These are phyloP conservation scores for Grosmannia huntii DNA, from an alignment of 2,329 filamentous ascomycete genomes.

Conservation along the genomic window DNA sequence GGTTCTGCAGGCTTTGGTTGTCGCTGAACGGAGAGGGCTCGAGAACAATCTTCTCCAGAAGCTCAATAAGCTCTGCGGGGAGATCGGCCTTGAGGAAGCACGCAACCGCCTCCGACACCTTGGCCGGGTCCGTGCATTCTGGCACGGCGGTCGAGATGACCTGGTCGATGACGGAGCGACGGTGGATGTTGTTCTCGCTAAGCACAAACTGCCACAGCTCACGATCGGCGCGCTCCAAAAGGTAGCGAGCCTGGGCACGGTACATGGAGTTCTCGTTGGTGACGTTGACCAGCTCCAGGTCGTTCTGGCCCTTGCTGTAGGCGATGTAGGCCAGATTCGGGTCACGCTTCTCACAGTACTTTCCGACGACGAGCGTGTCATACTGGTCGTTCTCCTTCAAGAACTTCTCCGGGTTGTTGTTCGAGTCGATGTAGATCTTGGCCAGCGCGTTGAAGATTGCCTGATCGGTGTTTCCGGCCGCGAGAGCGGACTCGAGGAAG, in stretches of 20 bases:
- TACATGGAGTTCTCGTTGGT: conserved; percentile 99
- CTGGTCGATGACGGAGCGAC: conserved; percentile 87
- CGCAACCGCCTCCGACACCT: conserved; percentile 88
- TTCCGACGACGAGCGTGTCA: conserved; percentile 81
- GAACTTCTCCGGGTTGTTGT: conserved; percentile 97
- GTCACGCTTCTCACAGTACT: conserved; percentile 98
- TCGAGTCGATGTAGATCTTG: conserved; percentile 98
- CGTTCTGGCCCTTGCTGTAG: conserved; percentile 93
- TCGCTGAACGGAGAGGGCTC: conserved; percentile 98
- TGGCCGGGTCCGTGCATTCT: conserved; percentile 82
- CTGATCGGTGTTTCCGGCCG: conserved; percentile 85
- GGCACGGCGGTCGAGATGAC: conserved; percentile 92
- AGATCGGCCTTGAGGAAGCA: conserved; percentile 86
- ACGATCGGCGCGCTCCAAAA: conserved; percentile 75
- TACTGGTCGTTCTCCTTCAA: conserved; percentile 96
- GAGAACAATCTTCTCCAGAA: conserved; percentile 98
- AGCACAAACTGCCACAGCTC: conserved; percentile 95
- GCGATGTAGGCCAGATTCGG: conserved; percentile 91
- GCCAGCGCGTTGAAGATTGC: conserved; percentile 94
- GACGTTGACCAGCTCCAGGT: conserved; percentile 91
- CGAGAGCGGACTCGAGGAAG: conserved; percentile 86
- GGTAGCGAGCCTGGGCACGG: conserved; percentile 89
- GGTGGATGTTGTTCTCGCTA: conserved; percentile 89
- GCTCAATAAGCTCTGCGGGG: conserved; percentile 87
- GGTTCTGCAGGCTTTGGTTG: conserved; percentile 90